Evolutionary conservation across 2,329 filamentous ascomycete species (phyloP), one percentile per base, ranked within the genome.

Genomic region (Fusarium buharicum): DNA sequence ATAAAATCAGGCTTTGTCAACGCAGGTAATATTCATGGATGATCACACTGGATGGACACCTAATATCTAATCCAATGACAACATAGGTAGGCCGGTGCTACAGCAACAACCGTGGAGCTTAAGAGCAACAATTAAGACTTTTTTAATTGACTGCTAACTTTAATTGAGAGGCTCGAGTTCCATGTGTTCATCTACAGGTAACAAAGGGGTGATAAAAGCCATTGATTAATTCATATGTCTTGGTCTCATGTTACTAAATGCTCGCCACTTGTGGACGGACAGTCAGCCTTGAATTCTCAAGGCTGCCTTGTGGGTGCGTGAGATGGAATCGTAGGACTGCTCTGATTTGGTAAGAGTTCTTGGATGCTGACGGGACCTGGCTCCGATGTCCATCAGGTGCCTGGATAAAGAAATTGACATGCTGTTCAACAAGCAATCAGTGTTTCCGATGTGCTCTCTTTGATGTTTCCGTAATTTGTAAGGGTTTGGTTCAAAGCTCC

Each of bases 321-420:
- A 61, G 46, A 64, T 39, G 31, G 31, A 30, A 27, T 34, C 41
- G 28, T 49, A 14, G 6, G 27, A 59, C 38, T 43, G 14, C 38
- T 63, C 46, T 61, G 50, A 57, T 62, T 62, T 50, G 57, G 41
- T 24, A 40, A 36, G 47, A 46, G 45, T 52, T 39, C 62, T 62
- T 62, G 52, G 50, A 62, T 58, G 59, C 58, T 62, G 58, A 62
- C 58, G 43, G 43, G 56, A 54, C 56, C 61, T 57, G 45, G 37
- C 28, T 45, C 57, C 45, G 37, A 46, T 57, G 40, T 34, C 9
- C 17, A 48, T 14, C 51, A 36, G 17, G 38, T 24, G 40, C 37
- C 39, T 55, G 34, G 28, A 34, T n/a, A 14, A 47, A 14, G 20
- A 16, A 17, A 38, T 27, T 24, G 43, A 37, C 16, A 31, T 37